Evolutionary conservation across 805 yeast genomes (phyloP).

Genomic region (Starmerella powellii): DNA sequence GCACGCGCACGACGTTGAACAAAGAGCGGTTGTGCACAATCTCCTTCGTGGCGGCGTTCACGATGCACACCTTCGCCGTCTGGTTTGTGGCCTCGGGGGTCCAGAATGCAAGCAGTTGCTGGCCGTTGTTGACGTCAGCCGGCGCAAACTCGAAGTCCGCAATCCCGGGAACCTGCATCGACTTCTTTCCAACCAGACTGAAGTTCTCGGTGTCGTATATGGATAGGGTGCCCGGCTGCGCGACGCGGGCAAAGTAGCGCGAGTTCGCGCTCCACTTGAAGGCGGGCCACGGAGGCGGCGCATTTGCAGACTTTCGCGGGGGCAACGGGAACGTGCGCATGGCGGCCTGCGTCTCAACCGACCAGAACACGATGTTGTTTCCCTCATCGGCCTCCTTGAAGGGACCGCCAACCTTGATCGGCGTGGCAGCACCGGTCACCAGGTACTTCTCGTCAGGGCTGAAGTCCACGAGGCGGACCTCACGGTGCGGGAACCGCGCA

Average conservation of each 20-base stretch:
- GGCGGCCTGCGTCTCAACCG: conserved; percentile 67
- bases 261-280: conserved; percentile 93
- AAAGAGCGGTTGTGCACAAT: conserved; percentile 82
- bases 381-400: conserved; percentile 83
- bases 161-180: conserved; percentile 70
- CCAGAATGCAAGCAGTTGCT: conserved; percentile 80
- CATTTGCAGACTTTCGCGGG: conserved; percentile 20
- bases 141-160: conserved; percentile 95
- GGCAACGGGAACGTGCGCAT: conserved; percentile 76
- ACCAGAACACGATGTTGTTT: conserved; percentile 90
- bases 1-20: conserved; percentile 86
- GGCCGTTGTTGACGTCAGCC: conserved; percentile 52
- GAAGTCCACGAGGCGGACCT: conserved; percentile 78
- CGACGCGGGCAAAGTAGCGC: conserved; percentile 86
- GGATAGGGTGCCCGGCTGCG: conserved; percentile 76
- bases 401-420: conserved; percentile 66
- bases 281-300: conserved; percentile 83
- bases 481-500: conserved; percentile 73
- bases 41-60: conserved; percentile 74
- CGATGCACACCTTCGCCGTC: conserved; percentile 84
- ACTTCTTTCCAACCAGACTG: conserved; percentile 74
- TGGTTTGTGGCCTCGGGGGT: conserved; percentile 88
- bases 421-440: conserved; percentile 80
- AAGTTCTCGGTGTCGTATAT: conserved; percentile 73
- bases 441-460: conserved; percentile 85